These are phyloP conservation scores for Hordeum pubiflorum DNA, from an alignment of 202 grass and related monocot species.

Conservation along the genomic window DNA sequence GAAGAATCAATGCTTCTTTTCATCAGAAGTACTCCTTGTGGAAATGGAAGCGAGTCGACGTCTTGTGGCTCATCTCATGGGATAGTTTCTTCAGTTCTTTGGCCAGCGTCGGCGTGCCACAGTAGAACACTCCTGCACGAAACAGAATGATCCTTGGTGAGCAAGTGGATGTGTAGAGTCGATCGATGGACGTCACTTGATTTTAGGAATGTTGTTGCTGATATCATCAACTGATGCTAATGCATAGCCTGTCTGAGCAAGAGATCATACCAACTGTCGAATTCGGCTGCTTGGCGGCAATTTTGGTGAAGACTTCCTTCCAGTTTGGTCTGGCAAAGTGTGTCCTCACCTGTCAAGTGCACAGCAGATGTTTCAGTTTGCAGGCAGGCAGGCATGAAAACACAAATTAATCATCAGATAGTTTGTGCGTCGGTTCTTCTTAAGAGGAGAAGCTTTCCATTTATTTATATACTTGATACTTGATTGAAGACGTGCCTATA, in stretches of 20 bases:
- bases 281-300: conserved; percentile 80
- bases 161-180: background rate
- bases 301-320: conserved; percentile 86
- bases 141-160: conserved; percentile 6
- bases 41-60: conserved; percentile 85
- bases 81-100: conserved; percentile 82
- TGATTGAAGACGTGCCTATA: background rate
- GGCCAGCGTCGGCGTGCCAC: conserved; percentile 67
- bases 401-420: background rate
- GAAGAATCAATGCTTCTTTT: background rate
- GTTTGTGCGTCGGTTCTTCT: background rate
- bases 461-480: background rate
- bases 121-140: conserved; percentile 83
- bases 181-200: background rate
- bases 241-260: background rate
- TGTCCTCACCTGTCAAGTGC: conserved; percentile 66
- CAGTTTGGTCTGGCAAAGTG: conserved; percentile 98
- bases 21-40: conserved; percentile 92
- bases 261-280: conserved; percentile 73
- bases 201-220: background rate
- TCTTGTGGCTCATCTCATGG: conserved; percentile 90
- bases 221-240: background rate
- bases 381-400: background rate
- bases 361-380: background rate
- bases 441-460: background rate